phyloP scores from a whole-genome alignment of 2,329 filamentous ascomycete species.

The Beauveria sp. region DNA sequence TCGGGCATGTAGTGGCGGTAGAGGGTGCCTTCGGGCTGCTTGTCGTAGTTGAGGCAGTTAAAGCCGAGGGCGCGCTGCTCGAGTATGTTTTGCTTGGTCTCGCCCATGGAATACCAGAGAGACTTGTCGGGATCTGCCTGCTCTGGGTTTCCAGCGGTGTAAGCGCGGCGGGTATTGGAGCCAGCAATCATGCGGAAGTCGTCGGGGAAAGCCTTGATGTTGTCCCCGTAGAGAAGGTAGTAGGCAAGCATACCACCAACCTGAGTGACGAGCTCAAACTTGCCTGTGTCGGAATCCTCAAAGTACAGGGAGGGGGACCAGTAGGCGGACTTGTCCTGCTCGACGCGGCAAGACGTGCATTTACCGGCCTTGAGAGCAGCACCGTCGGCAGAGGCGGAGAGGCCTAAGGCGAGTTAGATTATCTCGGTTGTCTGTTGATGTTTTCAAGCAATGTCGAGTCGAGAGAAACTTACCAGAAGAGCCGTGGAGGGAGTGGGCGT shows the following conservation, averaged over 20 bases:
- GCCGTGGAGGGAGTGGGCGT: slow-evolving; percentile 71
- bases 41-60: slow-evolving; percentile 84
- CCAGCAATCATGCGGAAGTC: slow-evolving; percentile 81
- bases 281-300: slow-evolving; percentile 53
- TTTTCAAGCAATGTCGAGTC: neutral
- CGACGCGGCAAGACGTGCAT: slow-evolving; percentile 77
- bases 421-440: neutral
- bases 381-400: slow-evolving; percentile 50
- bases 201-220: slow-evolving; percentile 65
- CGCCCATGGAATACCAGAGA: slow-evolving; percentile 55
- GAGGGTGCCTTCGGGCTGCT: slow-evolving; percentile 61
- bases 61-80: slow-evolving; percentile 80
- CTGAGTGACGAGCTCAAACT: slow-evolving; percentile 62
- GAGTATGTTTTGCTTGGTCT: slow-evolving; percentile 60
- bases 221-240: slow-evolving; percentile 66
- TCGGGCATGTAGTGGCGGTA: slow-evolving; percentile 76
- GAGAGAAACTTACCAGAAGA: slow-evolving; percentile 57
- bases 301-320: slow-evolving; percentile 81
- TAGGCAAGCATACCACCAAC: slow-evolving; percentile 86
- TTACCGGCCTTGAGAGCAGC: slow-evolving; percentile 50
- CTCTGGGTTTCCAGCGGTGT: slow-evolving; percentile 60
- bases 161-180: slow-evolving; percentile 59
- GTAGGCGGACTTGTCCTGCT: slow-evolving; percentile 79
- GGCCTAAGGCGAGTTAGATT: slow-evolving; percentile 40
- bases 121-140: slow-evolving; percentile 60